Percentiles rank a stretch among this genome's conserved stretches.
These are phyloP conservation scores for Zarea fungicola DNA, from an alignment of 2,329 filamentous ascomycete genomes.

Conservation along the genomic window DNA sequence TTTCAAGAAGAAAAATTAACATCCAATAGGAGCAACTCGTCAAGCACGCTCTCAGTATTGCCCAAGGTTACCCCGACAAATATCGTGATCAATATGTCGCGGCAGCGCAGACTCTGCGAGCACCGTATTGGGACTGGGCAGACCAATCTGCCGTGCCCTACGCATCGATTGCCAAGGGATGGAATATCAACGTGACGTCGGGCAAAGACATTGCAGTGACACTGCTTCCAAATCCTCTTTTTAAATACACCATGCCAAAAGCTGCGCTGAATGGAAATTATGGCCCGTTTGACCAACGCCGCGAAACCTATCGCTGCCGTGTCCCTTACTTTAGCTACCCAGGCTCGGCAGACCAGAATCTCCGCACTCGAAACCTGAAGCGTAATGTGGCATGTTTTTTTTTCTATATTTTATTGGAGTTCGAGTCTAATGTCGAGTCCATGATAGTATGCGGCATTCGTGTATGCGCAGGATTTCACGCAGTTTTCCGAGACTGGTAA, in stretches of 20 bases:
- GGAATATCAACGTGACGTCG: constrained; percentile 12
- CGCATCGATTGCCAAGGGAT: constrained; percentile 18
- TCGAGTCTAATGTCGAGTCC: too few species aligned
- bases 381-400: constrained; percentile 32
- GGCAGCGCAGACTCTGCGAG: constrained; percentile 35
- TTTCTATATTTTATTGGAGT: constrained; percentile 21
- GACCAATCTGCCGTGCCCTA: constrained; percentile 30
- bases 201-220: constrained; percentile 17
- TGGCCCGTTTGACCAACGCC: constrained; percentile 22
- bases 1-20: constrained; percentile 20
- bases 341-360: constrained; percentile 22
- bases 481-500: constrained; percentile 19
- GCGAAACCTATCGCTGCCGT: constrained; percentile 26
- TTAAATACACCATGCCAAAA: constrained; percentile 39
- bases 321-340: constrained; percentile 26
- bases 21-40: constrained; percentile 45
- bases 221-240: constrained; percentile 40
- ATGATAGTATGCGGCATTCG: constrained; percentile 28
- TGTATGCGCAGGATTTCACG: constrained; percentile 21
- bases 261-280: constrained; percentile 28
- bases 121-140: constrained; percentile 46
- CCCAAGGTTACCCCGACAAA: constrained; percentile 29
- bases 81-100: constrained; percentile 26
- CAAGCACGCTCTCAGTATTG: constrained; percentile 33
- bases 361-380: constrained; percentile 23